Conservation (phyloP, 2,329 filamentous ascomycete species). For the Setomelanomma holmii region DNA sequence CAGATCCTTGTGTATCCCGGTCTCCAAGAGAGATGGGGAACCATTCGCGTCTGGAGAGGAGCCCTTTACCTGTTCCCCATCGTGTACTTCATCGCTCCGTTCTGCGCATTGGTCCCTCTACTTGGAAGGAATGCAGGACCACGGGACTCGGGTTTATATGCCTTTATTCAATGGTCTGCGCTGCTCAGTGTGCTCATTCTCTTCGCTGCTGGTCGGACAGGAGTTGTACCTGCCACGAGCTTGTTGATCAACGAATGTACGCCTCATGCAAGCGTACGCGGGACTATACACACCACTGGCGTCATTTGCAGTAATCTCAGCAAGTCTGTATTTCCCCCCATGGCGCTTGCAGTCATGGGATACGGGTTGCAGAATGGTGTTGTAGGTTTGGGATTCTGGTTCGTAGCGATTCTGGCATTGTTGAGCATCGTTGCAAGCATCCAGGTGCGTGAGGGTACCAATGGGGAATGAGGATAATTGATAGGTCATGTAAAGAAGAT, state of each 20-base stretch:
- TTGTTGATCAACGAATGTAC: constrained; percentile 22
- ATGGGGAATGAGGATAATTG: no score
- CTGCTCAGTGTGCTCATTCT: constrained; percentile 4
- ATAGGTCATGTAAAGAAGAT: no score
- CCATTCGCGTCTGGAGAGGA: constrained; percentile 42
- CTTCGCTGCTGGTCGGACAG: constrained; percentile 12
- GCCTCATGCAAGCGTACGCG: constrained; percentile 14
- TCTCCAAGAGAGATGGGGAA: constrained; percentile 47
- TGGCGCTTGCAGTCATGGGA: constrained; percentile 11
- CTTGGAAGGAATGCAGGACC: not conserved
- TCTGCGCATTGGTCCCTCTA: constrained; percentile 18
- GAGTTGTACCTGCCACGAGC: constrained; percentile 17
- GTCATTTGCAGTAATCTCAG: constrained; percentile 11
- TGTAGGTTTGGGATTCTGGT: constrained; percentile 20
- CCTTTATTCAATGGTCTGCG: not conserved
- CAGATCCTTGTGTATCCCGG: constrained; percentile 52
- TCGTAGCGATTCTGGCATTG: constrained; percentile 17
- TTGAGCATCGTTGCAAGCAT: constrained; percentile 25
- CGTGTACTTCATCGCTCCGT: constrained; percentile 49
- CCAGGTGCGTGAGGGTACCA: constrained; percentile 6
- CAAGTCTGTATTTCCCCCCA: constrained; percentile 10
- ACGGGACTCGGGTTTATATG: not conserved
- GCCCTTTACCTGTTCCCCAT: constrained; percentile 50
- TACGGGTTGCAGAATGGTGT: constrained; percentile 7
- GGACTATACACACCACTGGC: constrained; percentile 15